Evolutionary conservation across 345 rosid species (phyloP).

Genomic region (Jatropha curcas): DNA sequence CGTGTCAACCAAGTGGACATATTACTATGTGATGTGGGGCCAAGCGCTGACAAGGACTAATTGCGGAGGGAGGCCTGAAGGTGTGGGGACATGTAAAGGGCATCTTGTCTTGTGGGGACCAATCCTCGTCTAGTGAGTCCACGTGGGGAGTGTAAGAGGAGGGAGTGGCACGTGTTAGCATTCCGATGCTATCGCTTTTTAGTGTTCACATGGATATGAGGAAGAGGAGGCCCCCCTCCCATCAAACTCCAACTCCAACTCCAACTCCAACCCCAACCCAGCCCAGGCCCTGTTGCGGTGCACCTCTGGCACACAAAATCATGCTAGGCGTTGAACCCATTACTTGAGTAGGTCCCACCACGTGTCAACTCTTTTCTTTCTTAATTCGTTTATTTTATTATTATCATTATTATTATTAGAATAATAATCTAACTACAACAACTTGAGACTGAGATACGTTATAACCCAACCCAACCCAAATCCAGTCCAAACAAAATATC

Average conservation of each 20-base stretch:
- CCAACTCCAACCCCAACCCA: too few species aligned
- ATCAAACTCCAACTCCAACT: too few species aligned
- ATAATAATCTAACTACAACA: too few species aligned
- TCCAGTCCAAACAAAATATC: too few species aligned
- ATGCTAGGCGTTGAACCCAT: constrained; percentile 17
- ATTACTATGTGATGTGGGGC: constrained; percentile 16
- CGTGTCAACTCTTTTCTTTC: constrained; percentile 4
- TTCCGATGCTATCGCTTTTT: constrained; percentile 19
- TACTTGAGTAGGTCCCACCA: constrained; percentile 19
- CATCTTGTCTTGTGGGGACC: constrained; percentile 28
- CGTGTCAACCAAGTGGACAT: constrained; percentile 23
- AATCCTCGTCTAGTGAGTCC: constrained; percentile 15
- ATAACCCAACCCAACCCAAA: too few species aligned
- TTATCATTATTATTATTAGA: too few species aligned
- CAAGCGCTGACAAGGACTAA: too few species aligned
- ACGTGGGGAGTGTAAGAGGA: constrained; percentile 13
- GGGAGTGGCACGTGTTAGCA: constrained; percentile 30
- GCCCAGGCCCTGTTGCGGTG: constrained; percentile 11
- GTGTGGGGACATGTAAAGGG: constrained; percentile 13
- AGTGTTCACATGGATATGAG: not conserved
- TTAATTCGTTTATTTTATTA: too few species aligned
- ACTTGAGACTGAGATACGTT: too few species aligned
- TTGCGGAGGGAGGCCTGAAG: too few species aligned
- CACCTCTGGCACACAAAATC: constrained; percentile 23
- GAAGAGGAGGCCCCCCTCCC: not conserved